A percentile compares a stretch with the other conserved stretches of the same genome.
These are phyloP conservation scores for Apiospora kogelbergensis DNA, from an alignment of 2,329 filamentous ascomycete species.

Conservation along the genomic window DNA sequence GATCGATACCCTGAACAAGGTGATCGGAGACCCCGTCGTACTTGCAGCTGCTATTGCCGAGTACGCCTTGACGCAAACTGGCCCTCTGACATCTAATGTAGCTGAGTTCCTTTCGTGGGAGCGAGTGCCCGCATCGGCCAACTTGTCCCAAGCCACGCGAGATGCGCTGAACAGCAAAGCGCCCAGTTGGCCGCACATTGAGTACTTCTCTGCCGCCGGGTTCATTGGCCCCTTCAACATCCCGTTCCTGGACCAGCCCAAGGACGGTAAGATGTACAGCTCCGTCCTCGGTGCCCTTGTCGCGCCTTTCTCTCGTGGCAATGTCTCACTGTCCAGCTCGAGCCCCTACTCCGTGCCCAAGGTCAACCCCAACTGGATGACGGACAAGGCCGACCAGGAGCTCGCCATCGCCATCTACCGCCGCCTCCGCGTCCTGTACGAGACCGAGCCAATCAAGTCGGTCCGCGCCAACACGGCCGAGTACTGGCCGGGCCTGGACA, in stretches of 20 bases:
- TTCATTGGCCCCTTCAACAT: constrained; percentile 18
- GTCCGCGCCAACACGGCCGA: constrained; percentile 31
- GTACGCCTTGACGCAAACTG: constrained; percentile 26
- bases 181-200: constrained; percentile 36
- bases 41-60: constrained; percentile 22
- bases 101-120: constrained; percentile 31
- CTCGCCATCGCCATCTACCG: constrained; percentile 40
- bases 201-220: constrained; percentile 29
- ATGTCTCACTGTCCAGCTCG: constrained; percentile 37
- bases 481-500: constrained; percentile 33
- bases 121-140: constrained; percentile 28
- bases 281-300: constrained; percentile 34
- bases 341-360: constrained; percentile 36
- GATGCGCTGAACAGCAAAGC: constrained; percentile 26
- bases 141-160: constrained; percentile 20
- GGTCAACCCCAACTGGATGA: constrained; percentile 46
- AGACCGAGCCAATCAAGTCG: constrained; percentile 28
- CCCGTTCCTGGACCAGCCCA: constrained; percentile 19
- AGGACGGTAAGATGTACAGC: constrained; percentile 35
- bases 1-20: constrained; percentile 33
- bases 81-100: constrained; percentile 26
- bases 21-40: constrained; percentile 24
- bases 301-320: constrained; percentile 43
- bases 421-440: constrained; percentile 38
- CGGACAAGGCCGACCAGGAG: constrained; percentile 39